These are phyloP conservation scores for Aspergillus pseudonomiae DNA, from an alignment of 2,329 filamentous ascomycete genomes.

Conservation along the genomic window DNA sequence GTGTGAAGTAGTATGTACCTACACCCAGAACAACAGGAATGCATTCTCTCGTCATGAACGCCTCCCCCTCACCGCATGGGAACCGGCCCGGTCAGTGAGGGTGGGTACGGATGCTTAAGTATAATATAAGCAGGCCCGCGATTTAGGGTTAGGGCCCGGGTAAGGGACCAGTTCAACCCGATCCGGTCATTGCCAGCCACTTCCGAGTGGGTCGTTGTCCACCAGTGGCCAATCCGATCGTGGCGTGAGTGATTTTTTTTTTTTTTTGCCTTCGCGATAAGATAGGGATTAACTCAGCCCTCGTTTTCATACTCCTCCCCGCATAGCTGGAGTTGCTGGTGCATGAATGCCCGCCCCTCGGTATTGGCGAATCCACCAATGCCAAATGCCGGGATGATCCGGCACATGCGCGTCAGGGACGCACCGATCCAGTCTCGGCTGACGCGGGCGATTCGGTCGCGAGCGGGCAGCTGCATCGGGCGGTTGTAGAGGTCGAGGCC, in stretches of 20 bases:
- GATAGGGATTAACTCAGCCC: neutral
- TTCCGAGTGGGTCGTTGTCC: neutral
- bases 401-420: constrained; percentile 71
- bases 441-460: constrained; percentile 64
- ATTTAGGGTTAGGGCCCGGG: neutral
- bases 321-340: constrained; percentile 26
- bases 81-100: neutral
- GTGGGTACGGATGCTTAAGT: neutral
- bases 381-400: constrained; percentile 86
- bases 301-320: constrained; percentile 11
- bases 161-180: neutral
- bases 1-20: neutral
- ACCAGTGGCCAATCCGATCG: neutral
- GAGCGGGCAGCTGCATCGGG: constrained; percentile 46
- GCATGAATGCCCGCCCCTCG: constrained; percentile 35
- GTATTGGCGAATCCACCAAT: constrained; percentile 83
- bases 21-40: neutral
- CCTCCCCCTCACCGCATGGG: neutral
- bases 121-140: neutral
- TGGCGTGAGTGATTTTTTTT: neutral
- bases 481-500: constrained; percentile 85
- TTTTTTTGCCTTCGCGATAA: neutral
- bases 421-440: constrained; percentile 75
- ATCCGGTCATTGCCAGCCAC: neutral
- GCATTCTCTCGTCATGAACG: neutral